Evolutionary conservation across 108 stramenopile genomes (phyloP).

Genomic region (Phaeodactylum tricornutum): DNA sequence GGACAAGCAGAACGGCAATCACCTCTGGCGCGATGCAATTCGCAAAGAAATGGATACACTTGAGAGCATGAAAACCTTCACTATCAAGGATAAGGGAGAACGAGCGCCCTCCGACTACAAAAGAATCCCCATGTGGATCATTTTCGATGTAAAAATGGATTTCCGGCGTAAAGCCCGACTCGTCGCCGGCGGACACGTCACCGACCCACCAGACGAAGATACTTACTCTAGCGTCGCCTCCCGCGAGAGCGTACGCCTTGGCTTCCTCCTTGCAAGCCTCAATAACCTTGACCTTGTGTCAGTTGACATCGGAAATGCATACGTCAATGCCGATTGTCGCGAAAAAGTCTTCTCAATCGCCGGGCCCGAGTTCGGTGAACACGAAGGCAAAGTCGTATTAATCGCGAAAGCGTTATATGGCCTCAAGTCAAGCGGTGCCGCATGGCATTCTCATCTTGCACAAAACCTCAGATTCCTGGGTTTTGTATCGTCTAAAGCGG

Average conservation of each 20-base stretch:
- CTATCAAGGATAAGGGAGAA: conserved; percentile 13
- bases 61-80: conserved; percentile 26
- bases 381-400: conserved; percentile 8
- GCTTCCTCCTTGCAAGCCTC: conserved; percentile 27
- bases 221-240: conserved; percentile 45
- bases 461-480: conserved; percentile 1
- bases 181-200: conserved; percentile 18
- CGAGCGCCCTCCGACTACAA: background rate
- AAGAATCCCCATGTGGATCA: conserved; percentile 14
- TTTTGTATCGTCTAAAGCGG: conserved; percentile 14
- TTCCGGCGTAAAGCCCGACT: conserved; percentile 27
- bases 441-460: conserved; percentile 8
- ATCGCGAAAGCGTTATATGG: conserved; percentile 34
- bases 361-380: conserved; percentile 29
- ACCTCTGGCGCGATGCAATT: conserved; percentile 22
- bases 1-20: conserved; percentile 18
- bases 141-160: conserved; percentile 42
- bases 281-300: conserved; percentile 29
- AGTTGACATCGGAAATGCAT: conserved; percentile 35
- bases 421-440: conserved; percentile 20
- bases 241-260: conserved; percentile 31
- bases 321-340: conserved; percentile 22
- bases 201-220: conserved; percentile 16
- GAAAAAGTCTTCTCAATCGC: conserved; percentile 19
- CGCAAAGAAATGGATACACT: conserved; percentile 22